These are phyloP conservation scores for Rhododendron simsii DNA, from an alignment of 148 eudicot genomes.

Conservation along the genomic window DNA sequence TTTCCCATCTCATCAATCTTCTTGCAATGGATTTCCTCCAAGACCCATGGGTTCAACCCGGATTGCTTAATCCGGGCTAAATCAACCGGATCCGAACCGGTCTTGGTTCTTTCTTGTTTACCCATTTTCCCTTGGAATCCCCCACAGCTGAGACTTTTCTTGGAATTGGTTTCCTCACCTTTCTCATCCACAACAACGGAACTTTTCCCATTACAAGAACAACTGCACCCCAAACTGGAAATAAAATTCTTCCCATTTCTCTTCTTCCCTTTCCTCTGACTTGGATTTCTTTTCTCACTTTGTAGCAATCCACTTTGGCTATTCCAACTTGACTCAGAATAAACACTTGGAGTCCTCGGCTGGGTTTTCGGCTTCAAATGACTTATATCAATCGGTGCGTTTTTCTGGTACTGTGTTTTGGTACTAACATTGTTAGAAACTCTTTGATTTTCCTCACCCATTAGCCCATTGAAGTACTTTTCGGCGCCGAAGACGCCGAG, in stretches of 20 bases:
- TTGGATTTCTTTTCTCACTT: conserved; percentile 16
- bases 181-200: conserved; percentile 29
- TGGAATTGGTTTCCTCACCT: conserved; percentile 17
- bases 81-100: background rate
- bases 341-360: conserved; percentile 45
- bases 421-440: background rate
- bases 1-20: conserved; percentile 3
- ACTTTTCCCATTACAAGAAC: conserved; percentile 43
- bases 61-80: conserved; percentile 10
- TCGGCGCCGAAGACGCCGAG: conserved; percentile 68
- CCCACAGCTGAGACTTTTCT: background rate
- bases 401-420: conserved; percentile 13
- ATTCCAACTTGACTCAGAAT: conserved; percentile 61
- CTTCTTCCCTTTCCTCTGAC: conserved; percentile 23
- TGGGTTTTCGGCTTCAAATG: conserved; percentile 12
- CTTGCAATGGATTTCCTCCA: conserved; percentile 6
- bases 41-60: background rate
- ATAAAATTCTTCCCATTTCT: conserved; percentile 38
- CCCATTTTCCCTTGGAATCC: background rate
- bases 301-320: conserved; percentile 53
- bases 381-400: conserved; percentile 6
- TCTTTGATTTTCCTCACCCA: conserved; percentile 19
- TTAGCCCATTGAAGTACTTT: conserved; percentile 51
- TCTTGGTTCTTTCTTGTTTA: conserved; percentile 6
- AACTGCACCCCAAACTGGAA: conserved; percentile 36